A percentile compares a stretch with the other conserved stretches of the same genome.
phyloP scores from a whole-genome alignment of 768 basidiomycete genomes.

The Naganishia kalamii region DNA sequence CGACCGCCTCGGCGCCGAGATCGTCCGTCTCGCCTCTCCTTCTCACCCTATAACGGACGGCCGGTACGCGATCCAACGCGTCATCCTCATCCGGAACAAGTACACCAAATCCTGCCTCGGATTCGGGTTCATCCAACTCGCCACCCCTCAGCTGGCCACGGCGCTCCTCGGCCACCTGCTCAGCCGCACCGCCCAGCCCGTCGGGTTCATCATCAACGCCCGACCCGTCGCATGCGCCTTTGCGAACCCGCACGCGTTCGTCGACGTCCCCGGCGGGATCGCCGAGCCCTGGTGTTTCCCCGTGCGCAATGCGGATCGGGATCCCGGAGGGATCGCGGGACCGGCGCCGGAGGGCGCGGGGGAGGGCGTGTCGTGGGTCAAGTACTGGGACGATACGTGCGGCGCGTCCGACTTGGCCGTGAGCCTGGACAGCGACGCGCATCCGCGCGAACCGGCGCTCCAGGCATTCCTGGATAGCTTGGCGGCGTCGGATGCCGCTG shows the following conservation, averaged over 20 bases:
- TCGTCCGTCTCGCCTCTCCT: conserved; percentile 50
- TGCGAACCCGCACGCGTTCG: conserved; percentile 83
- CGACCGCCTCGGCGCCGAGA: conserved; percentile 72
- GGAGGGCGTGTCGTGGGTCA: conserved; percentile 20
- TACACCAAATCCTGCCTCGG: conserved; percentile 82
- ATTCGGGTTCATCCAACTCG: conserved; percentile 88
- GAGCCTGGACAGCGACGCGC: conserved; percentile 18
- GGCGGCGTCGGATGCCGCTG: neutral
- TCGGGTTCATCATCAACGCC: conserved; percentile 88
- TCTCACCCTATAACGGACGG: conserved; percentile 49
- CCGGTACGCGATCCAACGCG: conserved; percentile 81
- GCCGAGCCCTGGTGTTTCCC: neutral
- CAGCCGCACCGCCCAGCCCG: conserved; percentile 77
- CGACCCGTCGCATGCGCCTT: conserved; percentile 86
- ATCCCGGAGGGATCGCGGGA: conserved; percentile 1
- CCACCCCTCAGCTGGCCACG: conserved; percentile 76
- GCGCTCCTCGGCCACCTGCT: conserved; percentile 75
- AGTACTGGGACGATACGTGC: conserved; percentile 85
- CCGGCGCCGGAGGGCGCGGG: conserved; percentile 32
- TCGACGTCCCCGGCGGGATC: conserved; percentile 48
- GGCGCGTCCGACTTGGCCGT: conserved; percentile 30
- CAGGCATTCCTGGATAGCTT: neutral
- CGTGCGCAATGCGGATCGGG: neutral
- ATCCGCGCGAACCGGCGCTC: neutral
- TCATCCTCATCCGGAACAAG: conserved; percentile 83